Base-by-base conservation (phyloP, 2,329 filamentous ascomycete species). In the Penicillium brevicompactum region DNA sequence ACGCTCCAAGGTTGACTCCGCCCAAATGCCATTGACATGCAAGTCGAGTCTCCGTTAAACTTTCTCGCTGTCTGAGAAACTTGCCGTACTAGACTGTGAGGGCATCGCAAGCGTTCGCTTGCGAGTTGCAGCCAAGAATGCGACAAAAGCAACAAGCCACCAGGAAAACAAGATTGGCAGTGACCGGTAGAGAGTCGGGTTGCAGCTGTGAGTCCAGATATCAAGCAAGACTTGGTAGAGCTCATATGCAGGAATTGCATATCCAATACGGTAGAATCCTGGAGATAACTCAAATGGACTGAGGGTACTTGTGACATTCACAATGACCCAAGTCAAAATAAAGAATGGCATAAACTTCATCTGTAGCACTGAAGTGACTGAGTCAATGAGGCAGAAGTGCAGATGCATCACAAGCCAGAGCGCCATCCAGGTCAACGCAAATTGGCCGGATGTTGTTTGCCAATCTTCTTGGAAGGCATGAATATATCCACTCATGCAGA, bases 391-490 rank as follows among this genome's bases (percentile, higher is more conserved):
- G 9, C 74, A 61, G 49, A 78, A 77, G 57, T 80, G 74, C 48
- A 74, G 56, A 57, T 77, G 73, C 49, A 70, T 72, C 21, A 73
- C 73, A 1, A 80, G 67, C 77, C 75, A 79, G 13, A 78, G 51
- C 1, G 64, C 55, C 63, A 76, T 67, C 77, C 77, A 80, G 3
- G 70, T 75, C 11, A 76, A 62, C 0, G 67, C 65, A 55, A 78
- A 79, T 58, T 78, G 76, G 7, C 49, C 57, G 1, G 61, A 70
- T 43, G 66, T 67, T 7, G 77, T 71, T 9, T 61, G 27, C 76
- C 77, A 78, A n/a, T 58, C 62, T n/a, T 71, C 64, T 1, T 67
- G 64, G 61, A 79, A 79, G 0, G 74, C 75, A 74, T 74, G 79
- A 56, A 76, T 73, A 22, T 71, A 68, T 14, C 73, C 76, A 1